These are phyloP conservation scores for Globisporangium irregulare DNA, from an alignment of 352 stramenopile species.

Conservation along the genomic window DNA sequence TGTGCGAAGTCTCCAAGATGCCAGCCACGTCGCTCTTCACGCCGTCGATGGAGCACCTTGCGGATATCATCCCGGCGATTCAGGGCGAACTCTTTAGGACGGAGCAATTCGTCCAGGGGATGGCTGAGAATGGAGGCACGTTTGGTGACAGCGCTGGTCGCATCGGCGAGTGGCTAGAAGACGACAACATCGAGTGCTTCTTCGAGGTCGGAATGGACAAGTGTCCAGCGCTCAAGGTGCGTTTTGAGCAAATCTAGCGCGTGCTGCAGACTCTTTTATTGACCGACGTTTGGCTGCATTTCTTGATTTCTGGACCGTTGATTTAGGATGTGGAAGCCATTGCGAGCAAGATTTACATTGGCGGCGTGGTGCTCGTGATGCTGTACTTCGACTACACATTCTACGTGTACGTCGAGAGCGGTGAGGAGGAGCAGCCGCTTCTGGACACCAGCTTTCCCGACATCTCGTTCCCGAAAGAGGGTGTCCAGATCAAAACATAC, in stretches of 20 bases:
- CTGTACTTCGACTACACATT: conserved; percentile 93
- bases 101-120: conserved; percentile 80
- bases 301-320: not conserved
- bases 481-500: conserved; percentile 84
- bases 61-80: conserved; percentile 72
- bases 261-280: not conserved
- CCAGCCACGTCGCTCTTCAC: conserved; percentile 88
- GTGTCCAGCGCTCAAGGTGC: conserved; percentile 55
- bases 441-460: conserved; percentile 94
- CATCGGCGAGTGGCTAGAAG: conserved; percentile 87
- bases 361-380: conserved; percentile 88
- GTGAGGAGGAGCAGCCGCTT: conserved; percentile 88
- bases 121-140: conserved; percentile 24
- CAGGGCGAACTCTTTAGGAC: conserved; percentile 83
- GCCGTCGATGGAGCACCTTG: conserved; percentile 85
- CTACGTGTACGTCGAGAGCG: conserved; percentile 89
- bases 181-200: conserved; percentile 88
- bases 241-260: not conserved
- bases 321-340: conserved; percentile 90
- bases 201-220: conserved; percentile 90
- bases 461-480: conserved; percentile 86
- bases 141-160: conserved; percentile 34
- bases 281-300: not conserved
- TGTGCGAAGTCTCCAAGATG: conserved; percentile 91
- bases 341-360: conserved; percentile 93